These are phyloP conservation scores for Colletotrichum aenigma DNA, from an alignment of 2,329 filamentous ascomycete species.

Conservation along the genomic window DNA sequence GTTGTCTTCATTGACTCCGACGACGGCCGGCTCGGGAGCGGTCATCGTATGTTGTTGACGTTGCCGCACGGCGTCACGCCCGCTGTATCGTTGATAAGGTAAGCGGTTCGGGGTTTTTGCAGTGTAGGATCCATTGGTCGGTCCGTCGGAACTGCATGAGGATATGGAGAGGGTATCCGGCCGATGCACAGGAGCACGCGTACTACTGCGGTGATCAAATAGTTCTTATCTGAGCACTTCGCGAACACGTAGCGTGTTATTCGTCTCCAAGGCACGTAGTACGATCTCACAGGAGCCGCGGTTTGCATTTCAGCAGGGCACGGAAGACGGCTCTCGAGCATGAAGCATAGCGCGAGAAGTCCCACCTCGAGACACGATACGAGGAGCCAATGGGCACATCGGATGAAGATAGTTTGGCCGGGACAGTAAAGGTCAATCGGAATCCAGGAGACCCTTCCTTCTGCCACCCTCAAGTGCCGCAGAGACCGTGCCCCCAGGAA, in stretches of 20 bases:
- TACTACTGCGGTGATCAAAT: not conserved
- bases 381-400: not conserved
- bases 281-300: not conserved
- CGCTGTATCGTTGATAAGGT: not conserved
- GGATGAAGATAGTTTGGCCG: not conserved
- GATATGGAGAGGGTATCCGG: not conserved
- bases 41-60: conserved; percentile 6
- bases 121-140: not conserved
- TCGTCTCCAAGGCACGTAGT: not conserved
- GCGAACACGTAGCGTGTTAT: not conserved
- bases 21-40: not conserved
- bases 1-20: not conserved
- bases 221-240: not conserved
- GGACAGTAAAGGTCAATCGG: not conserved
- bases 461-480: not conserved
- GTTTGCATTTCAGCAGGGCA: not conserved
- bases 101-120: not conserved
- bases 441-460: not conserved
- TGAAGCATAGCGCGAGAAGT: conserved; percentile 1
- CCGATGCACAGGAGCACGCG: not conserved
- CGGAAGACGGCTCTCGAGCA: not conserved
- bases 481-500: conserved; percentile 1
- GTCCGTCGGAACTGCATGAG: not conserved
- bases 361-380: not conserved
- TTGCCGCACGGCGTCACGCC: not conserved